phyloP scores from a whole-genome alignment of 345 rosid species.

The Passiflora organensis region DNA sequence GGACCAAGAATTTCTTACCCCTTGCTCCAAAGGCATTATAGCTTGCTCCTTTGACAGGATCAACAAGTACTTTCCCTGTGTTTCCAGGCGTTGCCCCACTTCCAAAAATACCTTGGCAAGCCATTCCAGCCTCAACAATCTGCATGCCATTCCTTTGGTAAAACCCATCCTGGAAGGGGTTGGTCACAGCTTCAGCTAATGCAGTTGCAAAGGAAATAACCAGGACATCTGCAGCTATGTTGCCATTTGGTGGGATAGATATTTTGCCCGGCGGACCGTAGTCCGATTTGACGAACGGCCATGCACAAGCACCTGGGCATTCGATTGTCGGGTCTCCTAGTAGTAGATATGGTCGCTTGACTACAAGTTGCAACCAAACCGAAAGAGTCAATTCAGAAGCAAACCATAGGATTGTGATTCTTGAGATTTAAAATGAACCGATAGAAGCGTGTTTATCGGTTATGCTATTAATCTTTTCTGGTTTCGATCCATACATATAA shows the following conservation, averaged over 20 bases:
- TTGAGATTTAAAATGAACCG: no score
- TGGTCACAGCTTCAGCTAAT: slow-evolving; percentile 44
- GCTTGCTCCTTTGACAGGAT: slow-evolving; percentile 43
- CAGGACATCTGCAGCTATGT: slow-evolving; percentile 61
- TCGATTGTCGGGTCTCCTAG: slow-evolving; percentile 57
- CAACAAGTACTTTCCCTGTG: slow-evolving; percentile 38
- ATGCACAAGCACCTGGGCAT: slow-evolving; percentile 64
- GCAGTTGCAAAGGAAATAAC: slow-evolving; percentile 51
- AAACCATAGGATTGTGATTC: no score
- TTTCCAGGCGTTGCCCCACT: slow-evolving; percentile 44
- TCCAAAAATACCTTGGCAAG: slow-evolving; percentile 52
- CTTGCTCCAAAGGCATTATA: slow-evolving; percentile 49
- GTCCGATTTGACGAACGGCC: slow-evolving; percentile 55
- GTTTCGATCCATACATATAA: no score
- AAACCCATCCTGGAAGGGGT: slow-evolving; percentile 32
- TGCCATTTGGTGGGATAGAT: slow-evolving; percentile 51
- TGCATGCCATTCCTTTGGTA: neutral
- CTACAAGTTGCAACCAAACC: no score
- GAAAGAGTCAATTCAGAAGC: no score
- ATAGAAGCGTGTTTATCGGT: no score
- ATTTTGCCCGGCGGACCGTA: slow-evolving; percentile 37
- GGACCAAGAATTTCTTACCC: slow-evolving; percentile 58
- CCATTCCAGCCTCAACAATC: slow-evolving; percentile 29
- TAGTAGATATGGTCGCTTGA: slow-evolving; percentile 44
- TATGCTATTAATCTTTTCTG: no score